These are phyloP conservation scores for Ganoderma sp. DNA, from an alignment of 1,284 basidiomycete genomes.

Conservation along the genomic window DNA sequence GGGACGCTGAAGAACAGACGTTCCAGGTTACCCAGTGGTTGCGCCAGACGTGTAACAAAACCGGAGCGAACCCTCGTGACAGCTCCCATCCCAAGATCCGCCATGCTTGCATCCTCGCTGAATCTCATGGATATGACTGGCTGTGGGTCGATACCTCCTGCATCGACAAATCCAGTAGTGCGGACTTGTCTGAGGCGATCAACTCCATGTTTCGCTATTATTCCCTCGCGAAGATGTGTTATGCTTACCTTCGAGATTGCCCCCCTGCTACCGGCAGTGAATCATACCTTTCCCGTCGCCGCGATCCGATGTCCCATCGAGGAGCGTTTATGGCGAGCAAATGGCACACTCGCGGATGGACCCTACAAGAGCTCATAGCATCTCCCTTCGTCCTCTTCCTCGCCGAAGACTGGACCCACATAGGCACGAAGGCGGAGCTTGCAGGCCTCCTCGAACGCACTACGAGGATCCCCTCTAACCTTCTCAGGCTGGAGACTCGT, in stretches of 20 bases:
- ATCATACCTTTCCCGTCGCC: too few species aligned
- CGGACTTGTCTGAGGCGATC: conserved; percentile 15
- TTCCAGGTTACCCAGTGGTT: conserved; percentile 5
- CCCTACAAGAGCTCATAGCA: conserved; percentile 36
- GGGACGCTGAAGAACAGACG: conserved; percentile 6
- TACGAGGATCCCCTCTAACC: too few species aligned
- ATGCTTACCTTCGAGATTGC: too few species aligned
- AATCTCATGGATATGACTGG: conserved; percentile 2
- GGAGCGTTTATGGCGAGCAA: too few species aligned
- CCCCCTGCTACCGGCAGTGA: too few species aligned
- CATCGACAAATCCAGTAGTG: conserved; percentile 12
- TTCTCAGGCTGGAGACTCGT: too few species aligned
- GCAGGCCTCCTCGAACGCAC: conserved; percentile 11
- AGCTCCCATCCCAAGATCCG: conserved; percentile 4
- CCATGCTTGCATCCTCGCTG: neutral
- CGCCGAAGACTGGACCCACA: neutral
- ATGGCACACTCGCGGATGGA: conserved; percentile 10
- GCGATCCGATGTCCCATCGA: too few species aligned
- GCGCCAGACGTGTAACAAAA: neutral
- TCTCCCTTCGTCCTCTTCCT: neutral
- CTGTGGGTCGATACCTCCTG: conserved; percentile 13
- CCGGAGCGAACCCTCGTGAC: neutral
- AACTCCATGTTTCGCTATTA: conserved; percentile 17
- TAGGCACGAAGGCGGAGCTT: conserved; percentile 15
- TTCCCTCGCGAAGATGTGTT: conserved; percentile 8